These are phyloP conservation scores for Boletus eberwhitei DNA, from an alignment of 768 basidiomycete genomes.

Conservation along the genomic window DNA sequence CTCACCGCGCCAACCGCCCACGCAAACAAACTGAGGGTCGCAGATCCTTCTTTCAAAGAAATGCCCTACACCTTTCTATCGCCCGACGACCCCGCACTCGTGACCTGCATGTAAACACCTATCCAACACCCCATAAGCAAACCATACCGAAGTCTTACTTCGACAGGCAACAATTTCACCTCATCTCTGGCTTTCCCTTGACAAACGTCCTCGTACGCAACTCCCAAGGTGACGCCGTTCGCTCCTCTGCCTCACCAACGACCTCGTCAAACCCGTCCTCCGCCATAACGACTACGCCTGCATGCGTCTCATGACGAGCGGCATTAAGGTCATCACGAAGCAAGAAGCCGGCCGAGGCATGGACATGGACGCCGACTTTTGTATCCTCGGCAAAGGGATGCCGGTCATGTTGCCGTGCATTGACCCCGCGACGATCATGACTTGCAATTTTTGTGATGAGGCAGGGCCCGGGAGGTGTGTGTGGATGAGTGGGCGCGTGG, in stretches of 20 bases:
- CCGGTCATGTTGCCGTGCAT: conserved; percentile 82
- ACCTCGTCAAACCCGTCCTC: conserved; percentile 78
- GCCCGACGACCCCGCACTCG: conserved; percentile 65
- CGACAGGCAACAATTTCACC: conserved; percentile 65
- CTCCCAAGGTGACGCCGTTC: conserved; percentile 62
- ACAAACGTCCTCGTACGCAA: conserved; percentile 85
- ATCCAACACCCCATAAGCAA: not conserved
- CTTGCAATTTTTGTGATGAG: too few relatives aligned
- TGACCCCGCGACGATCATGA: conserved; percentile 57
- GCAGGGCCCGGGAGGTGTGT: too few relatives aligned
- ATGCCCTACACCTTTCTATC: conserved; percentile 86
- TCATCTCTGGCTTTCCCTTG: conserved; percentile 68
- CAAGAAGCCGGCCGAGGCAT: conserved; percentile 77
- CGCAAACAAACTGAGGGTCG: conserved; percentile 12
- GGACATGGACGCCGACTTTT: conserved; percentile 56
- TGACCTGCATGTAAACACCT: conserved; percentile 66
- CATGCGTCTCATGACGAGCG: conserved; percentile 83
- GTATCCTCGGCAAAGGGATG: conserved; percentile 84
- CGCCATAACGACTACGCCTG: conserved; percentile 77
- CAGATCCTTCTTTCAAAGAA: conserved; percentile 66
- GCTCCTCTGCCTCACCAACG: conserved; percentile 88
- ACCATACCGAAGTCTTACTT: not conserved
- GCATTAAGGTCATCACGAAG: conserved; percentile 88
- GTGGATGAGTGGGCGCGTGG: too few relatives aligned
- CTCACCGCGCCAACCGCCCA: not conserved